Base-by-base conservation (phyloP, 1,284 basidiomycete species). In the Microbotryomycetes sp. region DNA sequence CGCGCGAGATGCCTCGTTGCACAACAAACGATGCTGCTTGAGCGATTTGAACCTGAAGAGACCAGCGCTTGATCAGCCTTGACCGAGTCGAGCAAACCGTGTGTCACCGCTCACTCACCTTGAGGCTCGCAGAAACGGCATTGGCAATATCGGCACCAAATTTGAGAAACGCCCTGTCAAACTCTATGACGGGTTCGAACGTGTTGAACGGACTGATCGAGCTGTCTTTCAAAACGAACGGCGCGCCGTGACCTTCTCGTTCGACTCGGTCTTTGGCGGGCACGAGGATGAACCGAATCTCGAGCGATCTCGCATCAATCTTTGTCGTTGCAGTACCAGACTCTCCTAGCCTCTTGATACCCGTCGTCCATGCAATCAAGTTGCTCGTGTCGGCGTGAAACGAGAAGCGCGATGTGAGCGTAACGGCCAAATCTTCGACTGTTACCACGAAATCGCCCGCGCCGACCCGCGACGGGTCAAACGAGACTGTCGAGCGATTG, bases 1-100 rank as follows among this genome's bases (percentile, higher is more conserved):
- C 54, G 31, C 62, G 60, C 28, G 58, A 57, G 45, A 65, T 54
- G 58, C 61, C 61, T 50, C 57, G 55, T 3, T 55, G 55, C 16
- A 51, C 41, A 55, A 65, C 57, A 7, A 61, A 47, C 1, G 58
- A 54, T 13, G 64, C 51, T n/a, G 59, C 48, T 16, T 50, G 57
- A n/a, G 64, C 56, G 35, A 65, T 45, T 52, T 60, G 60, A 18
- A 56, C 54, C 64, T 65, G 56, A 3, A 18, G 1, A 7, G 21
- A 35, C 3, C 16, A 41, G 15, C 4, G 5, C 11, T 65, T 62
- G 57, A 60, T 60, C 6, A 65, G 56, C 49, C 49, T 57, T 35
- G 61, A 54, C 3, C 60, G 57, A 27, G 58, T 15, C 4, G n/a
- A 9, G 21, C 11, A 18, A 50, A n/a, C 50, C 24, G n/a, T 52